Conservation (phyloP, 768 basidiomycete species). For the Auriscalpium vulgare region DNA sequence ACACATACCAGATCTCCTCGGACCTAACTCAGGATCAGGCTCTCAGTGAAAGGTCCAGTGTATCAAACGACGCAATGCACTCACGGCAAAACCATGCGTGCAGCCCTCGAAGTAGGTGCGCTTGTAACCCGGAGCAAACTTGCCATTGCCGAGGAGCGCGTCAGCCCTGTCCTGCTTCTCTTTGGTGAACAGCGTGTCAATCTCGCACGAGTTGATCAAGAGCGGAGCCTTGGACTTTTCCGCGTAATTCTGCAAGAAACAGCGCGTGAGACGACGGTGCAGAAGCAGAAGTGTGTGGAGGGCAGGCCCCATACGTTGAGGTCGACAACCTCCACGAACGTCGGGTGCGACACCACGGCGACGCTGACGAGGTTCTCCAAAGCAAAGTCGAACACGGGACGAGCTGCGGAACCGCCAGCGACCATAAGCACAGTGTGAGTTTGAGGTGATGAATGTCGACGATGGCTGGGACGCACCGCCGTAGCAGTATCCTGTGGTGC, state of each 20-base stretch:
- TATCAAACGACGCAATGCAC: constrained; percentile 11
- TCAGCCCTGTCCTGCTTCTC: constrained; percentile 29
- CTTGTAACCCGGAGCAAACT: constrained; percentile 30
- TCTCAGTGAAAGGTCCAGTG: constrained; percentile 11
- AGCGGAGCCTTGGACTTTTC: constrained; percentile 29
- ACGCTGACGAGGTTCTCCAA: constrained; percentile 33
- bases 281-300: not conserved
- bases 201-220: constrained; percentile 34
- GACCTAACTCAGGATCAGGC: constrained; percentile 22
- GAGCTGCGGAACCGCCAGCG: not conserved
- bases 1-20: constrained; percentile 8
- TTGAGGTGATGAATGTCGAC: not conserved
- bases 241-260: constrained; percentile 22
- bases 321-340: constrained; percentile 31
- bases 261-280: not conserved
- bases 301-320: constrained; percentile 24
- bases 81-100: constrained; percentile 32
- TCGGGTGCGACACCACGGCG: constrained; percentile 39
- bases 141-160: constrained; percentile 30
- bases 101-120: constrained; percentile 31
- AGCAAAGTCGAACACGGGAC: constrained; percentile 27
- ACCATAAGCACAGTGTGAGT: not conserved
- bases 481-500: constrained; percentile 24
- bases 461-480: constrained; percentile 8
- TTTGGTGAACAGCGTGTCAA: constrained; percentile 25